Base-by-base conservation (phyloP, 345 rosid species). In the Acer campestre region DNA sequence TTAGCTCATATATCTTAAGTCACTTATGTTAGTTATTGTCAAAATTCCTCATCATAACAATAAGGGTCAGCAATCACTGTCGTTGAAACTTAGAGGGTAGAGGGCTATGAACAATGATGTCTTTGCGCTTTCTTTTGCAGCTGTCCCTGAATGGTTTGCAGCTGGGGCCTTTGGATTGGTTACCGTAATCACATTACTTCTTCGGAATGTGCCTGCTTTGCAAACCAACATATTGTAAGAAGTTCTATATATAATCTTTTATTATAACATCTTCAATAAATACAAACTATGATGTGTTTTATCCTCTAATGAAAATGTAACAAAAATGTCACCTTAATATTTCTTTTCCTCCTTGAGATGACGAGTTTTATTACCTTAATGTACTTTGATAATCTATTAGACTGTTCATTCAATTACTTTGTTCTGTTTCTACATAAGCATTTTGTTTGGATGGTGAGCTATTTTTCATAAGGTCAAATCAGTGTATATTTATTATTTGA, bases 91-190 rank as follows among this genome's bases (percentile, higher is more conserved):
- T 61, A 2, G 13, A 42, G 10, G 46, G 38, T 31, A 27, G 29
- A 65, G 38, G 38, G 10, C 20, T 70, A 16, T 75, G 25, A 75
- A 69, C 51, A 56, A 58, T 67, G 35, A 70, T 6, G 38, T 51
- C 10, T 51, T 55, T 74, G 22, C 13, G 56, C 38, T 71, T 68
- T 17, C 62, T 82, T 79, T 56, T 85, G 85, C 91, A 95, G 99
- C 94, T 40, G 95, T 93, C 35, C 99, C 99, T 12, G 97, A 93
- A 84, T 95, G 99, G 98, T 89, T 95, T 84, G 99, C 98, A 73
- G 97, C 99, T 68, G 96, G 92, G 27, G 86, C 98, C 61, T 95
- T 95, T 85, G 99, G 96, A 84, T 74, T 92, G 79, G 92, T 91
- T 80, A 87, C 99, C 14, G 70, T 92, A 80, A 92, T 91, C 63